These are phyloP conservation scores for Macrocystidia cucumis DNA, from an alignment of 1,284 basidiomycete genomes.

Conservation along the genomic window DNA sequence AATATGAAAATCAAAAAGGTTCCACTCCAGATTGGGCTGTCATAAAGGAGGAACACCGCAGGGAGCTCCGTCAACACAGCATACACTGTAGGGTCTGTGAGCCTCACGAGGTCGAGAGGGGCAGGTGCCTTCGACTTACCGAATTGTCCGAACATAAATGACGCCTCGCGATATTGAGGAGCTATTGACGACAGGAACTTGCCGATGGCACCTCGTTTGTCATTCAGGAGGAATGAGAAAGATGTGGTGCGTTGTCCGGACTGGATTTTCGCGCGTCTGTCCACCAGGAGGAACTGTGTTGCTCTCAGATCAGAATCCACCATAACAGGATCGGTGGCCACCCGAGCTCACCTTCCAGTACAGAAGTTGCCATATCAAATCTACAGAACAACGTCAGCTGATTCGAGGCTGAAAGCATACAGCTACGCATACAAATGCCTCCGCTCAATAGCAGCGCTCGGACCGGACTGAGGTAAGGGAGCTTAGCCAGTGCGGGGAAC, in stretches of 20 bases:
- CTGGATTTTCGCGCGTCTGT: conserved; percentile 78
- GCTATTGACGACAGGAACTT: conserved; percentile 54
- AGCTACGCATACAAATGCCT: conserved; percentile 55
- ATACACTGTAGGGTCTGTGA: conserved; percentile 49
- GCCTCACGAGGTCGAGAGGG: neutral
- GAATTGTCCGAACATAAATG: conserved; percentile 85
- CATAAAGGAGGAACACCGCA: conserved; percentile 75
- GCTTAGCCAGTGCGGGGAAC: conserved; percentile 73
- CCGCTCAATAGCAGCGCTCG: conserved; percentile 63
- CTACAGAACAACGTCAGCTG: conserved; percentile 30
- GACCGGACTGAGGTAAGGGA: conserved; percentile 56
- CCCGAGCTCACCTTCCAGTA: conserved; percentile 72
- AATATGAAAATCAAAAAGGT: conserved; percentile 76
- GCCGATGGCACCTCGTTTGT: conserved; percentile 80
- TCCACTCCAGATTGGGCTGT: conserved; percentile 68
- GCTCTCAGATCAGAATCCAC: no score
- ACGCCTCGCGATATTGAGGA: conserved; percentile 54
- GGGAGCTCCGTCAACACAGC: conserved; percentile 83
- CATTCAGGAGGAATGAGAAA: conserved; percentile 78
- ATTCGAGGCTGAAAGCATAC: conserved; percentile 7
- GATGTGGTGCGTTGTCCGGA: conserved; percentile 84
- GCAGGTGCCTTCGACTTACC: conserved; percentile 34
- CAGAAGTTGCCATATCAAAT: conserved; percentile 80
- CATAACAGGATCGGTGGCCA: neutral
- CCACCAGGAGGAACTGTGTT: conserved; percentile 78